Conservation (phyloP, 2,329 filamentous ascomycete genomes). For the Neonectria hederae region DNA sequence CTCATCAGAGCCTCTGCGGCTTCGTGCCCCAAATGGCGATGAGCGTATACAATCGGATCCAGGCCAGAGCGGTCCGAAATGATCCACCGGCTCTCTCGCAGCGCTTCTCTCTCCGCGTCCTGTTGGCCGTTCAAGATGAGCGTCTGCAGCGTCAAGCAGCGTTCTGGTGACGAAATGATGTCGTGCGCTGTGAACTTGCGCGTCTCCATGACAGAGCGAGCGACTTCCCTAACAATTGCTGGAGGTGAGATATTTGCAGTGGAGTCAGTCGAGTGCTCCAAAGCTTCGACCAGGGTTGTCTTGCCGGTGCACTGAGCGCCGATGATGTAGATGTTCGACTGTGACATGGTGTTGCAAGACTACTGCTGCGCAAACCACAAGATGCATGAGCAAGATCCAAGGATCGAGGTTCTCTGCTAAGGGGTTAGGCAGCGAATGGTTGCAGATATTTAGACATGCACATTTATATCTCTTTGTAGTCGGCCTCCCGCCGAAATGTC, state of each 20-base stretch:
- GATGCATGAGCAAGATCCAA: not conserved
- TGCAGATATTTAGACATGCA: too few species aligned
- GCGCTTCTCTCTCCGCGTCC: constrained; percentile 11
- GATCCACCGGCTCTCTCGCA: constrained; percentile 41
- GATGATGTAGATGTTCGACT: constrained; percentile 48
- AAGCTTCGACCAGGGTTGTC: constrained; percentile 52
- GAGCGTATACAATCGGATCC: constrained; percentile 54
- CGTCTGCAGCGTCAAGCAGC: constrained; percentile 48
- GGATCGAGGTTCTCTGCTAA: not conserved
- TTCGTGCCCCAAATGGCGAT: constrained; percentile 41
- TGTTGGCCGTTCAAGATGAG: constrained; percentile 39
- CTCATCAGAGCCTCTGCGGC: constrained; percentile 35
- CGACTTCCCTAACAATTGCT: constrained; percentile 48
- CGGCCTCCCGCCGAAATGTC: not conserved
- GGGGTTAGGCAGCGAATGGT: too few species aligned
- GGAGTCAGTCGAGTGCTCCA: constrained; percentile 40
- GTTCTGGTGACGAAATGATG: constrained; percentile 41
- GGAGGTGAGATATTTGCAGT: constrained; percentile 1
- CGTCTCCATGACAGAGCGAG: constrained; percentile 46
- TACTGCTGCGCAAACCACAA: not conserved
- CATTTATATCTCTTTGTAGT: not conserved
- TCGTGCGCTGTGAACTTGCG: constrained; percentile 48
- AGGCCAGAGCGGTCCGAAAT: constrained; percentile 56
- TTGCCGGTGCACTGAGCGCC: constrained; percentile 58
- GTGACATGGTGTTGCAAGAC: not conserved